These are phyloP conservation scores for Scheffersomyces cryptocercus DNA, from an alignment of 1,139 yeast genomes.

Conservation along the genomic window DNA sequence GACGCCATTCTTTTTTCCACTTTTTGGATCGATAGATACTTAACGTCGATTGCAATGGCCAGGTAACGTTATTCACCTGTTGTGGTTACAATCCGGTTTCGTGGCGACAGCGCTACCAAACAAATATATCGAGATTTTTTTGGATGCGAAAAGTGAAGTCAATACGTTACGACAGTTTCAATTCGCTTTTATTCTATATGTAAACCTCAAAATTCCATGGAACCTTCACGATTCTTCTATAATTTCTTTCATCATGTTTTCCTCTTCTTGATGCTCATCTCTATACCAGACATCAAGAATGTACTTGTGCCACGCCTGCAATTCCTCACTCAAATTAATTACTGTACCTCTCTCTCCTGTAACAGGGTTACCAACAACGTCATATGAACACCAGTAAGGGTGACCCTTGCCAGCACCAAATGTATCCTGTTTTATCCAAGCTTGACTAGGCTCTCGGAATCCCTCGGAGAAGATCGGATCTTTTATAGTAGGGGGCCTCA, in stretches of 20 bases:
- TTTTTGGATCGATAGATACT: not conserved
- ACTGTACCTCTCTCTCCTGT: slow-evolving; percentile 10
- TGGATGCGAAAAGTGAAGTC: no score
- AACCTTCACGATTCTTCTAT: no score
- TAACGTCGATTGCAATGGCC: not conserved
- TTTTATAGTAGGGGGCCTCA: slow-evolving; percentile 23
- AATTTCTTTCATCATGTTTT: no score
- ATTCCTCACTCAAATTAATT: slow-evolving; percentile 2
- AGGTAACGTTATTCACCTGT: not conserved
- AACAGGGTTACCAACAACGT: slow-evolving; percentile 26
- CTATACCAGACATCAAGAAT: slow-evolving; percentile 11
- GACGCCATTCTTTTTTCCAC: slow-evolving; percentile 28
- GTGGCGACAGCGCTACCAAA: not conserved
- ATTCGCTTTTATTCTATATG: no score
- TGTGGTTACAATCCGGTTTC: not conserved
- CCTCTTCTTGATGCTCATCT: no score
- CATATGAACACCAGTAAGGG: slow-evolving; percentile 39
- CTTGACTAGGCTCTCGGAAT: slow-evolving; percentile 24
- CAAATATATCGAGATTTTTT: not conserved
- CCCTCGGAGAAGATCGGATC: slow-evolving; percentile 14
- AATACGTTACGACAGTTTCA: no score
- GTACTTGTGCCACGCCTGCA: slow-evolving; percentile 7
- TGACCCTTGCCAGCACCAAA: slow-evolving; percentile 18
- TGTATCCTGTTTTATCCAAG: slow-evolving; percentile 22
- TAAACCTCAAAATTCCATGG: no score